These are phyloP conservation scores for Vararia minispora DNA, from an alignment of 768 basidiomycete species.

Conservation along the genomic window DNA sequence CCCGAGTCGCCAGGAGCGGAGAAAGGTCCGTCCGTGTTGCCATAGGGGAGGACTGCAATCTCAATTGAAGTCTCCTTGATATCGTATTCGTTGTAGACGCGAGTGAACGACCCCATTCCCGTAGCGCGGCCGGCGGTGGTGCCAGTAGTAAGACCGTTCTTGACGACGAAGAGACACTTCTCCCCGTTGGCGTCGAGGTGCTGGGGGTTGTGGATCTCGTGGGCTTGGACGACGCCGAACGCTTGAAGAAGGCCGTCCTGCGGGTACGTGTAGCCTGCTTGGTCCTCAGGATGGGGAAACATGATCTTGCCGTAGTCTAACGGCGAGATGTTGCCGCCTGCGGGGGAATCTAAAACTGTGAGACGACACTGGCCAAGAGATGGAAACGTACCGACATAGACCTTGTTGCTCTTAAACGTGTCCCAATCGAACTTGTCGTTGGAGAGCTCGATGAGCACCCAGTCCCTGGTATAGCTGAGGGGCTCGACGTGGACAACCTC, in stretches of 20 bases:
- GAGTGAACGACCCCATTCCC: slow-evolving; percentile 16
- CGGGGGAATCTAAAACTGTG: slow-evolving; percentile 3
- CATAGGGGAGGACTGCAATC: slow-evolving; percentile 15
- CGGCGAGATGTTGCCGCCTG: slow-evolving; percentile 18
- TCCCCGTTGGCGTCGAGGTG: slow-evolving; percentile 15
- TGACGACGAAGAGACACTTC: slow-evolving; percentile 16
- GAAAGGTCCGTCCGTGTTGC: slow-evolving; percentile 12
- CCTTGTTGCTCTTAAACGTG: slow-evolving; percentile 23
- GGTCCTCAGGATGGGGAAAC: slow-evolving; percentile 16
- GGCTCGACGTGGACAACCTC: slow-evolving; percentile 21
- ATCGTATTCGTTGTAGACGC: slow-evolving; percentile 3
- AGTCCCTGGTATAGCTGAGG: slow-evolving; percentile 23
- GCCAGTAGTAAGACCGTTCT: slow-evolving; percentile 16
- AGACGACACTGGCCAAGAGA: neutral
- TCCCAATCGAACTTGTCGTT: slow-evolving; percentile 22
- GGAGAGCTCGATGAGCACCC: slow-evolving; percentile 23
- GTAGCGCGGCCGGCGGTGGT: slow-evolving; percentile 17
- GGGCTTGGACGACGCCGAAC: slow-evolving; percentile 11
- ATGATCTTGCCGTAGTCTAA: slow-evolving; percentile 17
- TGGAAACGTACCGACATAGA: slow-evolving; percentile 13
- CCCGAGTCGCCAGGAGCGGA: slow-evolving; percentile 19
- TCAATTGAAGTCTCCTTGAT: slow-evolving; percentile 12
- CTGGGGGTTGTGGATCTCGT: slow-evolving; percentile 15
- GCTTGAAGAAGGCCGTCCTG: slow-evolving; percentile 14
- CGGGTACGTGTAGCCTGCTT: slow-evolving; percentile 15